Evolutionary conservation across 2,329 filamentous ascomycete species (phyloP).

Genomic region (Plectosphaerella sp.): DNA sequence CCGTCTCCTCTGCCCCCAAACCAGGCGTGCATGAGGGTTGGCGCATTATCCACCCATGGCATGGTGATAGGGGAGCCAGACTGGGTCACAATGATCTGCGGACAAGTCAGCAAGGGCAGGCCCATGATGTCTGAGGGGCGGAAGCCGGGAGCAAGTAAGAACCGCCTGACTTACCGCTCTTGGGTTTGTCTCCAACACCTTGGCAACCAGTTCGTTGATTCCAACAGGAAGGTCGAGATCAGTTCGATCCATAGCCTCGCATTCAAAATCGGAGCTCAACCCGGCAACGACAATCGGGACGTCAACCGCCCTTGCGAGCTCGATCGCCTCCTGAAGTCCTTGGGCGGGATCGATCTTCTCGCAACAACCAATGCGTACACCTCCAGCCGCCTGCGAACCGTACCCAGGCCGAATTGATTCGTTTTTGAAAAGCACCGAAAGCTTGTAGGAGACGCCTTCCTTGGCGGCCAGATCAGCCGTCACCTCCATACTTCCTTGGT

Average conservation of each 20-base stretch:
- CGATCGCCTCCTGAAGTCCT: conserved; percentile 41
- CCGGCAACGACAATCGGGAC: conserved; percentile 73
- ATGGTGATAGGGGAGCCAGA: conserved; percentile 49
- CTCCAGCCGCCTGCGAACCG: not conserved
- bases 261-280: conserved; percentile 77
- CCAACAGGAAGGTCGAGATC: conserved; percentile 70
- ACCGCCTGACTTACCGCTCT: too few relatives aligned
- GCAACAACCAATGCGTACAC: not conserved
- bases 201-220: conserved; percentile 39
- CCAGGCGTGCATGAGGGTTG: conserved; percentile 22
- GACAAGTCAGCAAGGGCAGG: too few relatives aligned
- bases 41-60: conserved; percentile 45
- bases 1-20: conserved; percentile 17
- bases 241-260: conserved; percentile 72
- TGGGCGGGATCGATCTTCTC: not conserved
- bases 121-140: too few relatives aligned
- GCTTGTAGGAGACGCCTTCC: conserved; percentile 8
- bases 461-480: conserved; percentile 36
- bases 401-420: not conserved
- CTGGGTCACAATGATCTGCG: conserved; percentile 43
- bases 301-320: conserved; percentile 65
- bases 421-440: not conserved
- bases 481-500: not conserved
- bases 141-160: too few relatives aligned
- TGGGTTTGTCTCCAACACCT: conserved; percentile 34